phyloP scores from a whole-genome alignment of 768 basidiomycete genomes.

The Sistotremastrum niveocremeum region DNA sequence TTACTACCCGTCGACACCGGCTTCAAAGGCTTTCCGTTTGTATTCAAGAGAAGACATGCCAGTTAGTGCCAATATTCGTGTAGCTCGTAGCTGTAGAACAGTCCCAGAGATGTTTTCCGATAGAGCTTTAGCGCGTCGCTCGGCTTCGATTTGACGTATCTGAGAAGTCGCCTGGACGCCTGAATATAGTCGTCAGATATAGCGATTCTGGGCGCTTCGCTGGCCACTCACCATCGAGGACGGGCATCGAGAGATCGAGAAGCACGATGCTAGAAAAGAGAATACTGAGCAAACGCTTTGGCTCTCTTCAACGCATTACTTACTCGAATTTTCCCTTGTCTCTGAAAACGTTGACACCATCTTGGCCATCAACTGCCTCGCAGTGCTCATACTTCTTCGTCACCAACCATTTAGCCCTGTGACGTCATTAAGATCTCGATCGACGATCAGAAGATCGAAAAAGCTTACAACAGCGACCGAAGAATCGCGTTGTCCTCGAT shows the following conservation, averaged over 20 bases:
- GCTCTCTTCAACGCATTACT: conserved; percentile 16
- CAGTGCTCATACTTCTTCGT: conserved; percentile 55
- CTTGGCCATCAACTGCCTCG: conserved; percentile 73
- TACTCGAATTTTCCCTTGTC: conserved; percentile 77
- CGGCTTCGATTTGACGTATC: conserved; percentile 63
- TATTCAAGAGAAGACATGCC: conserved; percentile 92
- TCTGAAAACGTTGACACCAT: conserved; percentile 67
- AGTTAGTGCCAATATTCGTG: conserved; percentile 69
- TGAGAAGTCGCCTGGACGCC: conserved; percentile 73
- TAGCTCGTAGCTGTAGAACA: conserved; percentile 20
- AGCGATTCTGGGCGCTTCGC: not conserved
- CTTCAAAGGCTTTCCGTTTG: conserved; percentile 80
- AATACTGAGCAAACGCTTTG: conserved; percentile 2
- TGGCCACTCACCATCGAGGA: conserved; percentile 61
- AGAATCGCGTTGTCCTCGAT: conserved; percentile 88
- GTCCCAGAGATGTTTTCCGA: conserved; percentile 10
- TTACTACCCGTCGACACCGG: conserved; percentile 92
- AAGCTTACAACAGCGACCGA: conserved; percentile 64
- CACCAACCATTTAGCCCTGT: too few relatives aligned
- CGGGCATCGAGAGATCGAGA: conserved; percentile 85
- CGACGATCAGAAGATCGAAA: conserved; percentile 2
- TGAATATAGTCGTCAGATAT: conserved; percentile 14
- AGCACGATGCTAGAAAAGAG: conserved; percentile 52
- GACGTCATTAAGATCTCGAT: not conserved
- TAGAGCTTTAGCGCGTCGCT: conserved; percentile 15